phyloP scores from a whole-genome alignment of 441 rosid genomes.

The Bruguiera hainesii region DNA sequence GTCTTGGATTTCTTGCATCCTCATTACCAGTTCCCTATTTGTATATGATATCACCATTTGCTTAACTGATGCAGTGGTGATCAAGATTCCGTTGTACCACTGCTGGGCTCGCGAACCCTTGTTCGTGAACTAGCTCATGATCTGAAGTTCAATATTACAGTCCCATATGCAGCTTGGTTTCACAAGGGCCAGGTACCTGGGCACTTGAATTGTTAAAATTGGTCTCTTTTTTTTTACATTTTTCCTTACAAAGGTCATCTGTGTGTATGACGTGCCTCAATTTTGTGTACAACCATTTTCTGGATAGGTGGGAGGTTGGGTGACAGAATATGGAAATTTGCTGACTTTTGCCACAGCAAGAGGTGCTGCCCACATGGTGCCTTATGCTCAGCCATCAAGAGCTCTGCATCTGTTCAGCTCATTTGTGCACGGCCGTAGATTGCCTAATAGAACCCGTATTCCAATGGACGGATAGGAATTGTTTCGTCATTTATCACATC shows the following conservation, averaged over 20 bases:
- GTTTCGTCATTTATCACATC: not conserved
- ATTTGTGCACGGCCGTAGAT: constrained; percentile 59
- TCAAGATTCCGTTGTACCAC: constrained; percentile 77
- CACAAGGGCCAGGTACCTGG: constrained; percentile 71
- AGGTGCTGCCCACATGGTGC: constrained; percentile 93
- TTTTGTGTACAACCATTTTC: too few species aligned
- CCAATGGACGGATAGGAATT: constrained; percentile 30
- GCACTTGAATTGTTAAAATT: not conserved
- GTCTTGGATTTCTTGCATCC: not conserved
- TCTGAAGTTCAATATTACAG: constrained; percentile 49
- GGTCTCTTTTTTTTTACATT: too few species aligned
- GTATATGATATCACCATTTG: not conserved
- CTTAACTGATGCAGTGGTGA: constrained; percentile 52
- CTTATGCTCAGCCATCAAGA: constrained; percentile 81
- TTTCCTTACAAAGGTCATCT: not conserved
- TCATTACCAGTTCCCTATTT: not conserved
- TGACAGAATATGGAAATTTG: constrained; percentile 67
- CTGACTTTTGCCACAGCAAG: constrained; percentile 75
- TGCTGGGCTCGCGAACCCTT: constrained; percentile 71
- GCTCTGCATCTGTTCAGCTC: constrained; percentile 77
- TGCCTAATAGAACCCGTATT: constrained; percentile 52
- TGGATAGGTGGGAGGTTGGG: constrained; percentile 81
- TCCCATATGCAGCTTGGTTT: constrained; percentile 79
- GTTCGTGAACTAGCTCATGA: constrained; percentile 72
- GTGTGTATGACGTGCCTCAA: too few species aligned